A percentile compares a stretch with the other conserved stretches of the same genome.
Conservation (phyloP, 345 rosid species). For the Cardamine resedifolia region DNA sequence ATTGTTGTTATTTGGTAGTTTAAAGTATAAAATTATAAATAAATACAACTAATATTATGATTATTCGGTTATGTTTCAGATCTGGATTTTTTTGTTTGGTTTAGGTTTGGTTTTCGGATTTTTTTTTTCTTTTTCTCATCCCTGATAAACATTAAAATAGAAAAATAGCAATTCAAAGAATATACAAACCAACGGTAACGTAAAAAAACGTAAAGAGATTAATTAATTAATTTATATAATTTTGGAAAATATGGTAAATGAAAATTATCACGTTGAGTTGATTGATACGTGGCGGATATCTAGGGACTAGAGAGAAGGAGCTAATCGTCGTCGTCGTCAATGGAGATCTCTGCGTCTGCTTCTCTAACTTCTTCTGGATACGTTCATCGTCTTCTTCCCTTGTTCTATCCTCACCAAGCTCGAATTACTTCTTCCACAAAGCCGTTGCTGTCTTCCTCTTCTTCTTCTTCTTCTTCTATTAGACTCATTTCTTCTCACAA, state of each 20-base stretch:
- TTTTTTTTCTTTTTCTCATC: no score
- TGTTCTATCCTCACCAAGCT: conserved; percentile 16
- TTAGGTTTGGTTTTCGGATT: no score
- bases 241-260: not conserved
- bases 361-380: conserved; percentile 22
- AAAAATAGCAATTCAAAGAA: not conserved
- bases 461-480: conserved; percentile 8
- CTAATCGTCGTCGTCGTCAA: conserved; percentile 30
- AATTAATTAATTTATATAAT: not conserved
- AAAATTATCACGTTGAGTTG: conserved; percentile 18
- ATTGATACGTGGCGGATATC: conserved; percentile 31
- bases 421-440: not conserved
- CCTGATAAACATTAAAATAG: not conserved
- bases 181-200: not conserved
- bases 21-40: no score
- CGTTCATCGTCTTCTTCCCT: conserved; percentile 28
- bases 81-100: no score
- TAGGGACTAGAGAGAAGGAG: conserved; percentile 6
- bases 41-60: no score
- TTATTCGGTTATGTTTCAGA: no score
- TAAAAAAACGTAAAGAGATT: not conserved
- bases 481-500: conserved; percentile 22
- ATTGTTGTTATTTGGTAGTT: no score
- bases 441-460: conserved; percentile 7
- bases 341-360: conserved; percentile 39